A percentile compares a stretch with the other conserved stretches of the same genome.
Evolutionary conservation across 2,329 filamentous ascomycete species (phyloP).

Genomic region (Camptophora hylomeconis): DNA sequence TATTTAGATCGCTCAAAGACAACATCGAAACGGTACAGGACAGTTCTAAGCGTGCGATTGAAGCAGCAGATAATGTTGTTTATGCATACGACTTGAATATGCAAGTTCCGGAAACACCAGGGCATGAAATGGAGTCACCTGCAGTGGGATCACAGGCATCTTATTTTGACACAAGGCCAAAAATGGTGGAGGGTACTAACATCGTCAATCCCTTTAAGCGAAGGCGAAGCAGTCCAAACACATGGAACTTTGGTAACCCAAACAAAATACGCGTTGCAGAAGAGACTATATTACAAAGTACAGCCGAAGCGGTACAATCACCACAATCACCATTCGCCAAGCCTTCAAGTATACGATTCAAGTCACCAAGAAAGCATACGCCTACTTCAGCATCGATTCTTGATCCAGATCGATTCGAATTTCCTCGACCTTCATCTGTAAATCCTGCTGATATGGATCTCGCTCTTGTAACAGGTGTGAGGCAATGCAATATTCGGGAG

Average conservation of each 20-base stretch:
- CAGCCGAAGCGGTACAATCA: constrained; percentile 18
- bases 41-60: constrained; percentile 56
- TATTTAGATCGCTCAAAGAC: constrained; percentile 51
- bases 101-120: constrained; percentile 54
- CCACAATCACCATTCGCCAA: constrained; percentile 9
- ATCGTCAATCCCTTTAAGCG: constrained; percentile 34
- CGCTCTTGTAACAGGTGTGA: constrained; percentile 18
- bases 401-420: constrained; percentile 8
- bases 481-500: constrained; percentile 32
- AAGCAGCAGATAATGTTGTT: constrained; percentile 63
- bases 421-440: constrained; percentile 2
- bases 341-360: constrained; percentile 10
- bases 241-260: constrained; percentile 22
- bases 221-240: constrained; percentile 27
- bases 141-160: constrained; percentile 16
- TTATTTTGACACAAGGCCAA: constrained; percentile 24
- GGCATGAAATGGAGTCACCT: constrained; percentile 27
- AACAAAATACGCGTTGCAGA: constrained; percentile 24
- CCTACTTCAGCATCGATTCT: constrained; percentile 7
- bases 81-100: constrained; percentile 65
- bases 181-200: constrained; percentile 29
- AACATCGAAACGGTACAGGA: constrained; percentile 64
- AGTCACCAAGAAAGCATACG: constrained; percentile 7
- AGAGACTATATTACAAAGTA: constrained; percentile 22
- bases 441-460: constrained; percentile 11